A percentile compares a stretch with the other conserved stretches of the same genome.
Evolutionary conservation across 2,329 filamentous ascomycete species (phyloP).

Genomic region (Trichoderma sp.): DNA sequence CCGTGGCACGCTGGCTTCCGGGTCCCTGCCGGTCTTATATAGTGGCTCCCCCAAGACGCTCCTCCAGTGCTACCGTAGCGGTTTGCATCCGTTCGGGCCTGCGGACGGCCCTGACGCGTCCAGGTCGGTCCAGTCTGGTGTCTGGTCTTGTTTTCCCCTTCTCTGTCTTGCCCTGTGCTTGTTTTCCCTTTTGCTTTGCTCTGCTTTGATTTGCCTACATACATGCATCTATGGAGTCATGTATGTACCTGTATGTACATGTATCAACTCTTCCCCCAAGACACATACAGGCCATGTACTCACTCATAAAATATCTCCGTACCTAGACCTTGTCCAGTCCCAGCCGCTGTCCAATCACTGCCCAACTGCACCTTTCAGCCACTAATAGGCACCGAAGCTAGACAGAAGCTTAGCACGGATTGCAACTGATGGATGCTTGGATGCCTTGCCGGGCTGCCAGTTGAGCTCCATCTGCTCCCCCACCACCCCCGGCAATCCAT

Average conservation of each 20-base stretch:
- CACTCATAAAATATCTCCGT: not conserved
- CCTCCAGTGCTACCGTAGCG: not conserved
- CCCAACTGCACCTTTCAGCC: not conserved
- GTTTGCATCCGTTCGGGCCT: not conserved
- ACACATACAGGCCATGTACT: not conserved
- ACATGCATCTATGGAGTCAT: not conserved
- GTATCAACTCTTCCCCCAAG: not conserved
- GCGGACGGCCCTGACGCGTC: not conserved
- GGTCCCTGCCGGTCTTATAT: constrained; percentile 1
- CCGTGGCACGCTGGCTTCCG: not conserved
- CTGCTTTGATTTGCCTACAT: not conserved
- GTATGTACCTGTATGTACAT: not conserved
- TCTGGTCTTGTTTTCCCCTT: not conserved
- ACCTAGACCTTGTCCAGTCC: not conserved
- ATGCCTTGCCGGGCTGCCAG: not conserved
- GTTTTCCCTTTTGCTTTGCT: not conserved
- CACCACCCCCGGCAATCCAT: not conserved
- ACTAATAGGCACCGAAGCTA: not conserved
- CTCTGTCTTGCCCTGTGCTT: not conserved
- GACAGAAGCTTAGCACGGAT: not conserved
- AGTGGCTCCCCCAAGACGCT: not conserved
- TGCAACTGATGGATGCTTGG: not conserved
- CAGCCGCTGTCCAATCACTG: not conserved
- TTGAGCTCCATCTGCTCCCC: not conserved
- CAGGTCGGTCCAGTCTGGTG: not conserved